Evolutionary conservation across 495 filamentous ascomycete genomes (phyloP).

Genomic region (Baudoinia panamericana): DNA sequence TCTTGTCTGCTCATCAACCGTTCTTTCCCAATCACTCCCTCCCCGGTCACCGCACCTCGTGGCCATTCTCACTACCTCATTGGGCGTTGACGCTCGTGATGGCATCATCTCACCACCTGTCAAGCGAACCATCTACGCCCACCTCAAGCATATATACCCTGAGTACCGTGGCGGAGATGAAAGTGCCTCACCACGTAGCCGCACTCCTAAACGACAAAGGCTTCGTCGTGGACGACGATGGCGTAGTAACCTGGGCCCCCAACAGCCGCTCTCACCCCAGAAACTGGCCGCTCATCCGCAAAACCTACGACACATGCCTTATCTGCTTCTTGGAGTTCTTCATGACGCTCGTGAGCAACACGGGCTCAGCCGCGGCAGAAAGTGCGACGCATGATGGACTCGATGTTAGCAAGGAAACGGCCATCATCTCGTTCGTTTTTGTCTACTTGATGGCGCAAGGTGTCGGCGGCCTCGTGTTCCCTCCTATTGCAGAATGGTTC

Average conservation of each 20-base stretch:
- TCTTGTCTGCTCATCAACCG: too few species aligned
- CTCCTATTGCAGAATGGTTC: constrained; percentile 40
- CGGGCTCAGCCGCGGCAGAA: constrained; percentile 5
- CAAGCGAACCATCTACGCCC: too few species aligned
- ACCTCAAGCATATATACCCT: too few species aligned
- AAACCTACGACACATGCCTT: constrained; percentile 20
- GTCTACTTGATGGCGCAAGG: constrained; percentile 36
- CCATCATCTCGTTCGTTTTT: constrained; percentile 15
- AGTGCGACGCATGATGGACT: constrained; percentile 17
- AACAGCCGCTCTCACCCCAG: constrained; percentile 22
- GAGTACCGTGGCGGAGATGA: too few species aligned
- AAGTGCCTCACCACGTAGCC: constrained; percentile 13
- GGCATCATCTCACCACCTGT: too few species aligned
- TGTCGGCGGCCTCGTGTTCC: constrained; percentile 38
- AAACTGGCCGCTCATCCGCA: constrained; percentile 21
- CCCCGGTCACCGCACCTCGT: too few species aligned
- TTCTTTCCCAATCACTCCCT: too few species aligned
- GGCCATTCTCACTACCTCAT: too few species aligned
- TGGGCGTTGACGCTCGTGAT: too few species aligned
- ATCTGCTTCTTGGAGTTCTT: constrained; percentile 25
- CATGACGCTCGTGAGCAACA: constrained; percentile 11
- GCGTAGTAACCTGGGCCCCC: constrained; percentile 16
- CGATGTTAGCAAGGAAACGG: constrained; percentile 7
- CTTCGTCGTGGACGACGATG: constrained; percentile 11
- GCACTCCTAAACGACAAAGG: constrained; percentile 12